Base-by-base conservation (phyloP, 2,329 filamentous ascomycete genomes). In the Penicillium oxalicum region DNA sequence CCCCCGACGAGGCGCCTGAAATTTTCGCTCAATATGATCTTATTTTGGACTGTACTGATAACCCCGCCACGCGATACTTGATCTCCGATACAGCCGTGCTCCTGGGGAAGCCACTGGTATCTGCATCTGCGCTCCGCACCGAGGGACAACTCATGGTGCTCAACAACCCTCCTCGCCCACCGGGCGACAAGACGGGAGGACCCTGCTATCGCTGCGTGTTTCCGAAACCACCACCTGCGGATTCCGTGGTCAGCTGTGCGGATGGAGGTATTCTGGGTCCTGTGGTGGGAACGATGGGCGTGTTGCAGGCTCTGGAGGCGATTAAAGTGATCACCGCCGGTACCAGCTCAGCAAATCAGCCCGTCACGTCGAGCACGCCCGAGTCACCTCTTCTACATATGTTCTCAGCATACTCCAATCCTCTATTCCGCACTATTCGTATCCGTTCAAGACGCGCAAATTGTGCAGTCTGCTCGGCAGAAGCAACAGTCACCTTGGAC, bases 181-280 rank as follows among this genome's bases (percentile, higher is more conserved):
- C 77, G 8, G 84, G 83, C 1, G 70, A 81, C 44, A 47, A 64
- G 2, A 62, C 71, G 0, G 84, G 86, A 32, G 87, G 90, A 0
- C 91, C 91, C 0, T 98, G 93, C 69, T 98, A 98, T 69, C 80
- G 93, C 37, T 98, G 93, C 63, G 80, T 97, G 9, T 98, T 95
- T 59, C 91, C 90, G 0, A 85, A 79, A 34, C 91, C 93, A 0
- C 91, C 93, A 0, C 90, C 91, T 0, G 81, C 88, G 0, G 87
- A 87, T 37, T 89, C 82, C 48, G 85, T 96, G 0, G 77, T 88
- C 1, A 89, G 85, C 51, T 98, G 93, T 62, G 89, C 91, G 36
- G 93, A 98, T 65, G 91, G 91, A 8, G 93, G 93, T 0, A 90
- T 98, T 7, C 62, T 98, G 1, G 93, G 93, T 0, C 91, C 93